Percentiles rank a stretch among this genome's conserved stretches.
Conservation (phyloP, 345 rosid species). For the Citrus maxima region DNA sequence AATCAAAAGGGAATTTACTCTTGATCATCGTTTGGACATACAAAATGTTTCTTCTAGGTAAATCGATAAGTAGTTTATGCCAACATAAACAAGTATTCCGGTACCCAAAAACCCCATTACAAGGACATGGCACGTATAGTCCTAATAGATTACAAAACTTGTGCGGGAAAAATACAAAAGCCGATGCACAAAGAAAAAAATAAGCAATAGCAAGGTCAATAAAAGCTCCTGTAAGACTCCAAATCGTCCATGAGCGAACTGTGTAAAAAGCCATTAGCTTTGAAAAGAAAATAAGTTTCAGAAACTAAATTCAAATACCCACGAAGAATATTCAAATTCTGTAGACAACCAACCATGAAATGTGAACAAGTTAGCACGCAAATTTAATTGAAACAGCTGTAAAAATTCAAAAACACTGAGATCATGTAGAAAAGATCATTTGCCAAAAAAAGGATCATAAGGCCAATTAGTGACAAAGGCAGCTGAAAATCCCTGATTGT, state of each 20-base stretch:
- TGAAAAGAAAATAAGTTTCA: neutral
- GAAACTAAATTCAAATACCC: neutral
- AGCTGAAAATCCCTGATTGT: conserved; percentile 15
- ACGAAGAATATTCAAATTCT: neutral
- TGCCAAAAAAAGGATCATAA: neutral
- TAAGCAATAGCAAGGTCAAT: conserved; percentile 61
- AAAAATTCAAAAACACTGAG: neutral
- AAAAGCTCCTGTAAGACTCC: conserved; percentile 53
- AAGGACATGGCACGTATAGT: conserved; percentile 56
- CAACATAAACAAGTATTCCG: conserved; percentile 37
- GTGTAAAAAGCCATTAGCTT: conserved; percentile 28
- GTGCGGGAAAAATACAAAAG: conserved; percentile 40
- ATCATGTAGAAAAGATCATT: neutral
- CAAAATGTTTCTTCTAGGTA: conserved; percentile 43
- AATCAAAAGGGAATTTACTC: conserved; percentile 41
- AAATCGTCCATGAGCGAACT: conserved; percentile 43
- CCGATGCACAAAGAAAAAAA: conserved; percentile 57
- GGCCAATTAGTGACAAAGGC: neutral
- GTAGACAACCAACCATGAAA: conserved; percentile 14
- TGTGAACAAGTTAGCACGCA: neutral
- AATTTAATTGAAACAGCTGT: conserved; percentile 5
- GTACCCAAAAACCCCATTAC: conserved; percentile 50
- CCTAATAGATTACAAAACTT: conserved; percentile 47
- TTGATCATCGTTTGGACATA: conserved; percentile 43
- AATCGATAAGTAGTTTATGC: conserved; percentile 49